A percentile compares a stretch with the other conserved stretches of the same genome.
These are phyloP conservation scores for Rhizopogon parksii DNA, from an alignment of 1,284 basidiomycete species.

Conservation along the genomic window DNA sequence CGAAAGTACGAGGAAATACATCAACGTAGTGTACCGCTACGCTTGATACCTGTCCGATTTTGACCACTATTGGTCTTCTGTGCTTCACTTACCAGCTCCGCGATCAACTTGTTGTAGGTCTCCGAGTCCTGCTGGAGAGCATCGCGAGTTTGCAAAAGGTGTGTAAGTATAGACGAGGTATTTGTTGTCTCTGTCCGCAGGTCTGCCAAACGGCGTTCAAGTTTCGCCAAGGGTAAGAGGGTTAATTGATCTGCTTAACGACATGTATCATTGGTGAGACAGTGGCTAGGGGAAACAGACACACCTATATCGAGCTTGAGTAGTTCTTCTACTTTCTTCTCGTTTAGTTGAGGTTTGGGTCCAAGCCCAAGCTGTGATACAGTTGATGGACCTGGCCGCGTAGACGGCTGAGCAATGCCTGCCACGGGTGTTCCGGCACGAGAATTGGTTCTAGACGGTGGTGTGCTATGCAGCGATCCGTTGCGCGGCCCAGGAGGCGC, in stretches of 20 bases:
- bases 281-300: conserved; percentile 2
- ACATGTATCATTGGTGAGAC: conserved; percentile 7
- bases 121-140: conserved; percentile 83
- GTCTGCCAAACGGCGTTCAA: conserved; percentile 63
- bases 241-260: conserved; percentile 54
- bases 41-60: conserved; percentile 38
- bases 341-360: conserved; percentile 66
- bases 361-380: conserved; percentile 57
- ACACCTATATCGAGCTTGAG: conserved; percentile 66
- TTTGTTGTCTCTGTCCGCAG: conserved; percentile 64
- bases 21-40: conserved; percentile 40
- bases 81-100: conserved; percentile 75
- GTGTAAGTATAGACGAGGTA: conserved; percentile 68
- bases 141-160: conserved; percentile 77
- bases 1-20: neutral
- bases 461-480: conserved; percentile 30
- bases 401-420: conserved; percentile 49
- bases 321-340: conserved; percentile 54
- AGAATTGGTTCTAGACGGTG: conserved; percentile 35
- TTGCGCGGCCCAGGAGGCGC: conserved; percentile 61
- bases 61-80: conserved; percentile 70
- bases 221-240: conserved; percentile 56
- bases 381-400: conserved; percentile 29
- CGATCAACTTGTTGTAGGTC: conserved; percentile 76
- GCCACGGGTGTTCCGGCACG: conserved; percentile 43